These are phyloP conservation scores for Cyberlindnera misumaiensis DNA, from an alignment of 805 yeast genomes.

Conservation along the genomic window DNA sequence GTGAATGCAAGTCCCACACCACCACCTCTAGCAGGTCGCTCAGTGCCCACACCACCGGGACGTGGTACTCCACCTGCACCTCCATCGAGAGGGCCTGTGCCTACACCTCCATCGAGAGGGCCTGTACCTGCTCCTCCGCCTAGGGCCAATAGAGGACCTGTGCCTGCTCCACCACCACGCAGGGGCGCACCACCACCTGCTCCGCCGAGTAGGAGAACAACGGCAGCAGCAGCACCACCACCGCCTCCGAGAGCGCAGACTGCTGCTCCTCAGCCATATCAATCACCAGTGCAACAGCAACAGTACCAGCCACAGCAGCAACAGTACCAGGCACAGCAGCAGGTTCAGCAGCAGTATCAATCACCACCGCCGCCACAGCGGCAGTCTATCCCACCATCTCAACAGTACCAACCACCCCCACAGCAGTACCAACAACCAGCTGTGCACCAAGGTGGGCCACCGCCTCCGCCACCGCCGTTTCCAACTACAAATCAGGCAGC, in stretches of 20 bases:
- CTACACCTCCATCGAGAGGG: slow-evolving; percentile 10
- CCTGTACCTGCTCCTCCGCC: slow-evolving; percentile 13
- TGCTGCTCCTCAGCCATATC: slow-evolving; percentile 8
- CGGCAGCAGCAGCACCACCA: slow-evolving; percentile 17
- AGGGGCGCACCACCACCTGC: slow-evolving; percentile 21
- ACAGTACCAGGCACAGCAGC: slow-evolving; percentile 3
- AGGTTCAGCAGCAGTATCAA: slow-evolving; percentile 12
- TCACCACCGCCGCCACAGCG: slow-evolving; percentile 21
- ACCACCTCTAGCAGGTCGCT: slow-evolving; percentile 3
- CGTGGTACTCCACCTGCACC: slow-evolving; percentile 8
- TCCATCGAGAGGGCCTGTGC: slow-evolving; percentile 9
- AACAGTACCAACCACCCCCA: slow-evolving; percentile 16
- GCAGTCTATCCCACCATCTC: slow-evolving; percentile 15
- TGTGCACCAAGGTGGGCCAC: slow-evolving; percentile 10
- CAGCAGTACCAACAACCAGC: slow-evolving; percentile 19
- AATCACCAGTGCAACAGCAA: slow-evolving; percentile 19
- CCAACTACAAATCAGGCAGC: slow-evolving; percentile 8
- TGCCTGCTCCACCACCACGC: slow-evolving; percentile 22
- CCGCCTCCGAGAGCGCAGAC: slow-evolving; percentile 20
- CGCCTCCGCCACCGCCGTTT: slow-evolving; percentile 24
- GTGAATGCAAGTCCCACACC: too few relatives aligned
- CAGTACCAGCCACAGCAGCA: slow-evolving; percentile 14
- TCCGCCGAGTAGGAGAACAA: slow-evolving; percentile 19
- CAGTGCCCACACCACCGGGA: slow-evolving; percentile 7
- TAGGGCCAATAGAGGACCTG: slow-evolving; percentile 10